Percentiles rank a stretch among this genome's conserved stretches.
phyloP scores from a whole-genome alignment of 2,329 filamentous ascomycete species.

The Falciphora oryzae region DNA sequence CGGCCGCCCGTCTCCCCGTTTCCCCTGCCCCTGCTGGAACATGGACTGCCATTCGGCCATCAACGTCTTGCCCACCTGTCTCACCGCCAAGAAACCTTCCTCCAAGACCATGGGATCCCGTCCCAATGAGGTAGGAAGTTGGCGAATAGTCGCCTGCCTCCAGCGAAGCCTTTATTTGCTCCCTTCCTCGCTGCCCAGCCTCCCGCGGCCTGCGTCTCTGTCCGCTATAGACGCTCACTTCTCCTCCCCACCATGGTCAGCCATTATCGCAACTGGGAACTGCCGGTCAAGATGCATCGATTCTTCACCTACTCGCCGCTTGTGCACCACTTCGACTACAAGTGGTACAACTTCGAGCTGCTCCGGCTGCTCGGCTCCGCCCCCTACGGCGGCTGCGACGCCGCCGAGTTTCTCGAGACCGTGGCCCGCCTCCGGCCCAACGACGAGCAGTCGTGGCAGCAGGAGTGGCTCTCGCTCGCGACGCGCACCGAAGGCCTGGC shows the following conservation, averaged over 20 bases:
- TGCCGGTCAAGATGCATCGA: conserved; percentile 7
- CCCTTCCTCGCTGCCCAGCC: neutral
- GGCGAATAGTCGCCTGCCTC: too few species aligned
- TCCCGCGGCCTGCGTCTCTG: neutral
- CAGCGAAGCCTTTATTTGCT: too few species aligned
- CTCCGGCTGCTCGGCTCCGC: conserved; percentile 23
- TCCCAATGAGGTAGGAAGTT: neutral
- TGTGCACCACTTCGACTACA: conserved; percentile 9
- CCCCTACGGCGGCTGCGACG: conserved; percentile 22
- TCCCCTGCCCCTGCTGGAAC: too few species aligned
- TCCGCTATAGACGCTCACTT: neutral
- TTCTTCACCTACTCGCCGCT: conserved; percentile 15
- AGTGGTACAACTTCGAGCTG: conserved; percentile 28
- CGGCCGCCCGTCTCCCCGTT: too few species aligned
- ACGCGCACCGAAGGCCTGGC: conserved; percentile 21
- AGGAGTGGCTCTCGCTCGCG: conserved; percentile 19
- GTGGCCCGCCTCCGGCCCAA: conserved; percentile 21
- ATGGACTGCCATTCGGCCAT: too few species aligned
- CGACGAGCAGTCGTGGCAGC: conserved; percentile 26
- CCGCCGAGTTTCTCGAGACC: conserved; percentile 25
- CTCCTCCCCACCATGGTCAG: too few species aligned
- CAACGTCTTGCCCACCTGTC: too few species aligned
- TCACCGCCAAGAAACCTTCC: neutral
- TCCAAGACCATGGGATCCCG: neutral
- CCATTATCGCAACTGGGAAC: too few species aligned